Evolutionary conservation across 495 filamentous ascomycete species (phyloP), one percentile per base, ranked within the genome.

Genomic region (Aspergillus hancockii): DNA sequence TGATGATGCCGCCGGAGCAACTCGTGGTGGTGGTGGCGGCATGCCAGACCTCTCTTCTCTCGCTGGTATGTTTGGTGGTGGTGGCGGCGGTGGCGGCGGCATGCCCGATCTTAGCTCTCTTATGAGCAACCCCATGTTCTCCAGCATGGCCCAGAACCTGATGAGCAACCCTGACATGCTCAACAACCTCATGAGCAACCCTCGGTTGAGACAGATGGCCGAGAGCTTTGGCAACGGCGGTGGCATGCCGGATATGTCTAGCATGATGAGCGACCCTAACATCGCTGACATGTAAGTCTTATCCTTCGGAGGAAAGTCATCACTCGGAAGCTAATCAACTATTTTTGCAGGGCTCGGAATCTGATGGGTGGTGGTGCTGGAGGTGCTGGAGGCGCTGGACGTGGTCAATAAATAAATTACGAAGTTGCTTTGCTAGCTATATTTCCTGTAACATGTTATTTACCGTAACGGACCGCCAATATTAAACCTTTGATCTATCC

Each of bases 101-200:
- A 90, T 93, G 89, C 92, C 92, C 4, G 93, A 97, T 74, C 69
- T 98, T 36, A 72, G 82, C 57, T 81, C 79, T 55, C 84, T 98
- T 68, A 97, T 98, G 94, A 91, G 75, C 75, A 98, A 98, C 79
- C 94, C 94, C 43, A 97, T 98, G 94, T 93, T 98, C 71, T 79
- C 91, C 43, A 88, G 79, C 77, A 96, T 97, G 91, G 94, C 94
- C 23, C 91, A 96, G 81, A 97, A 91, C 69, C 71, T 98, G 43
- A 97, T 97, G 93, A 89, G 85, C 72, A 97, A 98, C 74, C 94
- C 94, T 13, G 88, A 95, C 7, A 85, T 89, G 82, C 85, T 98
- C 81, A 82, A 81, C 69, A 91, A 90, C 66, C 70, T 98, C 55
- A 96, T 98, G 92, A 92, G 80, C 79, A 96, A 98, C 76, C 93